Percentiles rank a stretch among this genome's conserved stretches.
phyloP scores from a whole-genome alignment of 2,329 filamentous ascomycete species.

The Triangularia setosa region DNA sequence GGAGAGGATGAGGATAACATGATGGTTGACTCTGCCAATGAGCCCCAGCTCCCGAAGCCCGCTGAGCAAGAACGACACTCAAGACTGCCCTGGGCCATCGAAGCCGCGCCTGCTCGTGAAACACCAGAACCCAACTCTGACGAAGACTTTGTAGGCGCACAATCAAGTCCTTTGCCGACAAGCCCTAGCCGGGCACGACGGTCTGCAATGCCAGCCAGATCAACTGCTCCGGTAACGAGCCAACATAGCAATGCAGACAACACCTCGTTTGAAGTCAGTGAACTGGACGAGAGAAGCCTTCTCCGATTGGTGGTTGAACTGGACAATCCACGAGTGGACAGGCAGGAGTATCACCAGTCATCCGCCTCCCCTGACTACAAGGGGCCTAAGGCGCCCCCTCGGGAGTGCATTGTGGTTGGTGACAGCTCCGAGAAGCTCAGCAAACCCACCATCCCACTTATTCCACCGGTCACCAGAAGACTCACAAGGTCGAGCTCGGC shows the following conservation, averaged over 20 bases:
- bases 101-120: constrained; percentile 26
- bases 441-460: not conserved
- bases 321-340: constrained; percentile 39
- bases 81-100: constrained; percentile 23
- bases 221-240: not conserved
- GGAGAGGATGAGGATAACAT: constrained; percentile 26
- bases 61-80: constrained; percentile 9
- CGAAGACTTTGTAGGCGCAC: constrained; percentile 49
- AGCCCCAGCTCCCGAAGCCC: not conserved
- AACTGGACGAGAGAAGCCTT: constrained; percentile 46
- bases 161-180: constrained; percentile 38
- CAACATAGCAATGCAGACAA: constrained; percentile 7
- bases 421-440: constrained; percentile 21
- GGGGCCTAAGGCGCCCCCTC: constrained; percentile 8
- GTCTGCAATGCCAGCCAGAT: constrained; percentile 16
- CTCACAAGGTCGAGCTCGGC: constrained; percentile 16
- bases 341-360: constrained; percentile 25
- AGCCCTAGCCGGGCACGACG: constrained; percentile 29
- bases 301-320: constrained; percentile 48
- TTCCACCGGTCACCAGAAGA: constrained; percentile 10
- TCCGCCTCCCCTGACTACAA: constrained; percentile 31
- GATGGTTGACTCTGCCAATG: constrained; percentile 7
- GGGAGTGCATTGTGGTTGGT: constrained; percentile 34
- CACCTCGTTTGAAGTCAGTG: constrained; percentile 40
- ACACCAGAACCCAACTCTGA: constrained; percentile 39